These are phyloP conservation scores for Clarireedia hainanense DNA, from an alignment of 2,329 filamentous ascomycete species.

Conservation along the genomic window DNA sequence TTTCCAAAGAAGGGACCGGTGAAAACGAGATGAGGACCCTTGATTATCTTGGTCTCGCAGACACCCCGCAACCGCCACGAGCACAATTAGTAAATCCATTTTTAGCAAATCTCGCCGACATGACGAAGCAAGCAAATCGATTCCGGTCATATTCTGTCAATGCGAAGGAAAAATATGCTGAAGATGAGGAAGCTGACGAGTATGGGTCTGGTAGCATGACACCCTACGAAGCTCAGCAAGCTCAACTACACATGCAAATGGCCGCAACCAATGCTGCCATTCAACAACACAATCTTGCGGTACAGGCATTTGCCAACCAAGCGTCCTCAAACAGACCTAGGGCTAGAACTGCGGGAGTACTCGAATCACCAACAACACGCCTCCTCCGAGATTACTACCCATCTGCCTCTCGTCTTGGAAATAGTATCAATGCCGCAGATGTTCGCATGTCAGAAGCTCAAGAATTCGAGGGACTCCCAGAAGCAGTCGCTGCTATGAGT, in stretches of 20 bases:
- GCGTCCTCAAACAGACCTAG: slow-evolving; percentile 75
- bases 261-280: slow-evolving; percentile 63
- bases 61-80: slow-evolving; percentile 76
- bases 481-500: slow-evolving; percentile 75
- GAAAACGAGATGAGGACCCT: slow-evolving; percentile 89
- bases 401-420: slow-evolving; percentile 68
- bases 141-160: slow-evolving; percentile 98
- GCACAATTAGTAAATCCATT: slow-evolving; percentile 68
- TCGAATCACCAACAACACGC: slow-evolving; percentile 49
- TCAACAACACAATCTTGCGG: slow-evolving; percentile 84
- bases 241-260: slow-evolving; percentile 53
- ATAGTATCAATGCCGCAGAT: slow-evolving; percentile 66
- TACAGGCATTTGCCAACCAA: slow-evolving; percentile 85
- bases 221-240: slow-evolving; percentile 51
- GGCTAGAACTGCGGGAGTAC: slow-evolving; percentile 82
- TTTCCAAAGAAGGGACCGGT: slow-evolving; percentile 74
- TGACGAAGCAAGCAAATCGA: slow-evolving; percentile 64
- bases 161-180: slow-evolving; percentile 93
- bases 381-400: slow-evolving; percentile 67
- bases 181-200: slow-evolving; percentile 76
- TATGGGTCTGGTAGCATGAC: slow-evolving; percentile 39
- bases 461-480: slow-evolving; percentile 72
- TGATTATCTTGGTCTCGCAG: slow-evolving; percentile 90
- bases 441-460: slow-evolving; percentile 66
- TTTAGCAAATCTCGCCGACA: slow-evolving; percentile 54